These are phyloP conservation scores for Phyllosticta paracitricarpa DNA, from an alignment of 2,329 filamentous ascomycete genomes.

Conservation along the genomic window DNA sequence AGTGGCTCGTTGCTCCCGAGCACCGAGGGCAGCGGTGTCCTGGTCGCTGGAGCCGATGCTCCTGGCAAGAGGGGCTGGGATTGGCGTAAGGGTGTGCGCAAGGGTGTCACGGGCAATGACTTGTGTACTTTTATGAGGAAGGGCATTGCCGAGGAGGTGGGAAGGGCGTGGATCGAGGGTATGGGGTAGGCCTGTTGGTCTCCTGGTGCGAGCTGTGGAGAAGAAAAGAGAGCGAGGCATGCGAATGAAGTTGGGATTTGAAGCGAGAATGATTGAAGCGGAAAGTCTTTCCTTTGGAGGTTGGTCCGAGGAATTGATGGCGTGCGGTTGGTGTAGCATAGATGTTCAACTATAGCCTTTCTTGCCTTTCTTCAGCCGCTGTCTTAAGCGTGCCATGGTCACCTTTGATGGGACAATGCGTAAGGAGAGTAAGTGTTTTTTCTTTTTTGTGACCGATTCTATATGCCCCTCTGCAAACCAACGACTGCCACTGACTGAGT, in stretches of 20 bases:
- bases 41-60: slow-evolving; percentile 32
- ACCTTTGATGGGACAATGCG: too few relatives aligned
- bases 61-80: slow-evolving; percentile 54
- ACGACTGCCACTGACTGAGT: neutral
- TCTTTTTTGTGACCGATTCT: neutral
- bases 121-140: slow-evolving; percentile 64
- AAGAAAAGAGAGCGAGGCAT: too few relatives aligned
- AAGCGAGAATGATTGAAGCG: neutral
- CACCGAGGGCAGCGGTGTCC: slow-evolving; percentile 39
- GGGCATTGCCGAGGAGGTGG: slow-evolving; percentile 65
- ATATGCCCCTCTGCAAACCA: neutral
- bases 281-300: neutral
- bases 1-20: slow-evolving; percentile 52
- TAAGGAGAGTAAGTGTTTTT: neutral
- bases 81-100: slow-evolving; percentile 53
- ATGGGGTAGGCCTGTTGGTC: neutral
- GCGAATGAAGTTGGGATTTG: neutral
- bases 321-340: neutral
- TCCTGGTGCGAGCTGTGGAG: neutral
- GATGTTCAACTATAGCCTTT: neutral
- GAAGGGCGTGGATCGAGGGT: slow-evolving; percentile 52
- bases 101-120: slow-evolving; percentile 53
- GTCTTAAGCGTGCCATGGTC: too few relatives aligned
- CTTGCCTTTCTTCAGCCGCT: too few relatives aligned
- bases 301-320: neutral